phyloP scores from a whole-genome alignment of 2,329 filamentous ascomycete genomes.

The Penicillium sp. region DNA sequence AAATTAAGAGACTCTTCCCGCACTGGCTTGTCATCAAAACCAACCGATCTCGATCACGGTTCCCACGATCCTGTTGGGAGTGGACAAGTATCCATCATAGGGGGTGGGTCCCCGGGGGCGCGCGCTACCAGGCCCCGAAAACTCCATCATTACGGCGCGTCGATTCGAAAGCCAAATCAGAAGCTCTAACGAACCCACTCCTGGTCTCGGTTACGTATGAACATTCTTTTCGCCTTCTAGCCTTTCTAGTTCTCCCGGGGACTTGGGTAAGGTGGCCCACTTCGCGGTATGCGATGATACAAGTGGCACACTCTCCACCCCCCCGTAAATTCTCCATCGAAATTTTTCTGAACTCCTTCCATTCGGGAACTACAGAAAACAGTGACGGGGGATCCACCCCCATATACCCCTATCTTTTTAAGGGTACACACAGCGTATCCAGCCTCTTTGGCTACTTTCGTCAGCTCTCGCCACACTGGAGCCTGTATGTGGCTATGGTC shows the following conservation, averaged over 20 bases:
- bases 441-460: not conserved
- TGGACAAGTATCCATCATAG: conserved; percentile 23
- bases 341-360: conserved; percentile 10
- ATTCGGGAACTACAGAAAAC: conserved; percentile 12
- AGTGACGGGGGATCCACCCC: conserved; percentile 18
- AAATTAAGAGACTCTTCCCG: not conserved
- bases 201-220: conserved; percentile 27
- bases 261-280: conserved; percentile 11
- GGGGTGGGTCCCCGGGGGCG: conserved; percentile 19
- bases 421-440: not conserved
- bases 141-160: conserved; percentile 9
- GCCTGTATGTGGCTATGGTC: not conserved
- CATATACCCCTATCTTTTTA: conserved; percentile 12
- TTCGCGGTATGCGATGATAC: conserved; percentile 1
- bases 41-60: conserved; percentile 6
- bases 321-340: conserved; percentile 6
- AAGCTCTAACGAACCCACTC: conserved; percentile 14
- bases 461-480: conserved; percentile 3
- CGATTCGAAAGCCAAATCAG: conserved; percentile 8
- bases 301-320: not conserved
- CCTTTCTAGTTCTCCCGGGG: conserved; percentile 18
- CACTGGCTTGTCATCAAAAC: not conserved
- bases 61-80: conserved; percentile 10
- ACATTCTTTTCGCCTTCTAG: conserved; percentile 30
- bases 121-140: conserved; percentile 6